Evolutionary conservation across 768 basidiomycete genomes (phyloP).

Genomic region (Tephrocybe sp.): DNA sequence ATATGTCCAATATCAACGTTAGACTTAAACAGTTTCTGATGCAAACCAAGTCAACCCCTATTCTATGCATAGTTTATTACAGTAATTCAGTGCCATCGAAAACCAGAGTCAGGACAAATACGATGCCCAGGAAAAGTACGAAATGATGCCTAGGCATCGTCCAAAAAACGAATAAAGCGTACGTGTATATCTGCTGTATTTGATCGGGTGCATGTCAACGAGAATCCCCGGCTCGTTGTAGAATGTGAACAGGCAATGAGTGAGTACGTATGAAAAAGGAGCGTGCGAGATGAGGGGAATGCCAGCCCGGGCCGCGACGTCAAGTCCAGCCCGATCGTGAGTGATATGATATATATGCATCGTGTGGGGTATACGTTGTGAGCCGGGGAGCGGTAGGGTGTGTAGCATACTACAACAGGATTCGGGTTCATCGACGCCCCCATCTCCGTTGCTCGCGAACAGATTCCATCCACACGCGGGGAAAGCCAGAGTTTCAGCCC

Average conservation of each 20-base stretch:
- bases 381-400: background rate
- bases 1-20: no score
- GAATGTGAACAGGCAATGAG: background rate
- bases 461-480: background rate
- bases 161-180: no score
- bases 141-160: no score
- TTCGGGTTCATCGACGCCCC: background rate
- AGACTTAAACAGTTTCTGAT: no score
- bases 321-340: conserved; percentile 9
- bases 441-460: background rate
- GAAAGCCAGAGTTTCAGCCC: background rate
- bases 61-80: no score
- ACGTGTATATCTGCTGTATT: no score
- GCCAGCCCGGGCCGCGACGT: conserved; percentile 1
- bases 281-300: background rate
- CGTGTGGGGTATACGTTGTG: conserved; percentile 6
- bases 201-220: no score
- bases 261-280: background rate
- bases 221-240: background rate
- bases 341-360: background rate
- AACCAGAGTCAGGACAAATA: no score
- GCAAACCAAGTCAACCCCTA: no score
- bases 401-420: background rate
- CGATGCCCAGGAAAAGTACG: no score
- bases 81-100: no score